A percentile compares a stretch with the other conserved stretches of the same genome.
Conservation (phyloP, 768 basidiomycete species). For the Agrocybe chaxingu region DNA sequence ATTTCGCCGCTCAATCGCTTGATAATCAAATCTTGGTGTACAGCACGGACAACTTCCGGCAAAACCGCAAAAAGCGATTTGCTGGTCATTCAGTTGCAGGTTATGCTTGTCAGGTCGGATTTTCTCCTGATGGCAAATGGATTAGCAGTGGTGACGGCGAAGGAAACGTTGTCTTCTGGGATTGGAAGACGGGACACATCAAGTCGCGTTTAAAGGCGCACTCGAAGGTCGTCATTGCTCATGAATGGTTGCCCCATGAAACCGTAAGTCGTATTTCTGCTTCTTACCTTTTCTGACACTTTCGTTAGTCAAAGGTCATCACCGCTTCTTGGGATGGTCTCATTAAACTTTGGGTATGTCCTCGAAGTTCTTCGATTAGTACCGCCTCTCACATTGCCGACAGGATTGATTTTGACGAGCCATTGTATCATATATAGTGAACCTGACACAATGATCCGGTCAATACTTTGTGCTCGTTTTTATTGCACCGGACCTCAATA, state of each 20-base stretch:
- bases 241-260: conserved; percentile 98
- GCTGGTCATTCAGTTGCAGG: conserved; percentile 97
- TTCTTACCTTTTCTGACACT: conserved; percentile 40
- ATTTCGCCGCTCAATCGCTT: conserved; percentile 94
- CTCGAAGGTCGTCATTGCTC: conserved; percentile 94
- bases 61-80: conserved; percentile 98
- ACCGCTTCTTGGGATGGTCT: conserved; percentile 98
- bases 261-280: conserved; percentile 63
- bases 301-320: conserved; percentile 84
- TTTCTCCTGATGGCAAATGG: conserved; percentile 98
- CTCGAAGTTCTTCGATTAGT: conserved; percentile 4
- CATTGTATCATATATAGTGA: conserved; percentile 19
- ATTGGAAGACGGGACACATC: conserved; percentile 98
- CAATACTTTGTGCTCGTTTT: conserved; percentile 7
- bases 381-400: conserved; percentile 9
- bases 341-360: conserved; percentile 93
- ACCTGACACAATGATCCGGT: conserved; percentile 19
- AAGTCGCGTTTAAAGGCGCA: conserved; percentile 88
- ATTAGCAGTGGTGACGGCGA: conserved; percentile 95
- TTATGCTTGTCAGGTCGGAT: conserved; percentile 95
- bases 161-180: conserved; percentile 98
- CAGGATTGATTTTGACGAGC: conserved; percentile 35
- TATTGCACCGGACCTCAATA: background rate
- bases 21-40: conserved; percentile 99
- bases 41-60: conserved; percentile 96